Evolutionary conservation across 2,329 filamentous ascomycete species (phyloP).

Genomic region (Mycocentrospora acerina): DNA sequence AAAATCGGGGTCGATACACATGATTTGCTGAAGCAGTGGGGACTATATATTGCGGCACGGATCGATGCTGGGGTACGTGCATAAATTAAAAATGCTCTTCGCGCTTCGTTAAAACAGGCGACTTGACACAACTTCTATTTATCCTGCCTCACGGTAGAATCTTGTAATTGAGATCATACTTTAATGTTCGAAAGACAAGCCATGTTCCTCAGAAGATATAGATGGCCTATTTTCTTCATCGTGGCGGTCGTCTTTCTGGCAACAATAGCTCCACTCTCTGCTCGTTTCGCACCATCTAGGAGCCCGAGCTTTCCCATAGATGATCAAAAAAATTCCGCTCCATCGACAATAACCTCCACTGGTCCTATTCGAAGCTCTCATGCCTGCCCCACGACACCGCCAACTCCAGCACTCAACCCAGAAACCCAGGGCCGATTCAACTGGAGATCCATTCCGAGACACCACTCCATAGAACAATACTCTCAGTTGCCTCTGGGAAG

Average conservation of each 20-base stretch:
- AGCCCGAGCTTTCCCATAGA: constrained; percentile 4
- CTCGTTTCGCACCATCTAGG: constrained; percentile 7
- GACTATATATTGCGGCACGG: constrained; percentile 6
- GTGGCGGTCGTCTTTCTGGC: constrained; percentile 6
- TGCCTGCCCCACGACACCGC: constrained; percentile 13
- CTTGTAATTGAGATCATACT: background rate
- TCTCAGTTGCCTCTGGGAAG: constrained; percentile 7
- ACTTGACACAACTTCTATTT: constrained; percentile 3
- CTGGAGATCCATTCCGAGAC: constrained; percentile 14
- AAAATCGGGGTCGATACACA: background rate
- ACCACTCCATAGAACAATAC: constrained; percentile 10
- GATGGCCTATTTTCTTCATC: constrained; percentile 12
- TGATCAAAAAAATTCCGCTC: constrained; percentile 1
- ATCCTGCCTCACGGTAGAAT: background rate
- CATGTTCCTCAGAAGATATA: constrained; percentile 15
- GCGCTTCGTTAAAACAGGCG: constrained; percentile 2
- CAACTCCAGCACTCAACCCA: constrained; percentile 9
- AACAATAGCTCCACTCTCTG: constrained; percentile 10
- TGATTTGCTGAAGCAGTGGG: background rate
- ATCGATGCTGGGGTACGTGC: constrained; percentile 4
- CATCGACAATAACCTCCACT: background rate
- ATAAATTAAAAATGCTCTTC: constrained; percentile 1
- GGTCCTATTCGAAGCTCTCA: constrained; percentile 2
- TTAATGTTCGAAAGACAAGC: constrained; percentile 4
- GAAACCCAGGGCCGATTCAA: constrained; percentile 14